These are phyloP conservation scores for Halteria grandinella DNA, from an alignment of 73 alveolate species.

Conservation along the genomic window DNA sequence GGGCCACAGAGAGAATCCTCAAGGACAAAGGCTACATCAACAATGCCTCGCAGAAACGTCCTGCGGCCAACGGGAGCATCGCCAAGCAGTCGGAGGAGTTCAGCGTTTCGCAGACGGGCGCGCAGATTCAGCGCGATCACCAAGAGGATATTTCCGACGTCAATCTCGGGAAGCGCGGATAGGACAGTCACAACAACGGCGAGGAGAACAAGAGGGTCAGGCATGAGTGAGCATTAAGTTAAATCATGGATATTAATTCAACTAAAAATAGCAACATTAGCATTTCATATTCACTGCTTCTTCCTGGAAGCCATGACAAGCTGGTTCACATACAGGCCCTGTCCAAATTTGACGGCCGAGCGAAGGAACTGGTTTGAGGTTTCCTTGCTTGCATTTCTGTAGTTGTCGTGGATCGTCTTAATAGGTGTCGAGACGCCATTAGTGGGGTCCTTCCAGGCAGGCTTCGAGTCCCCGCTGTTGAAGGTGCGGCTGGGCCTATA, in stretches of 20 bases:
- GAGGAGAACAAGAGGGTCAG: too few relatives aligned
- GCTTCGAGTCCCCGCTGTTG: constrained; percentile 22
- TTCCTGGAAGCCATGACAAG: not conserved
- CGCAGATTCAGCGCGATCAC: too few relatives aligned
- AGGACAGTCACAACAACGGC: not conserved
- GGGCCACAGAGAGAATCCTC: constrained; percentile 23
- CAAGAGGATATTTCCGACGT: not conserved
- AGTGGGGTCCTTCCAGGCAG: constrained; percentile 45
- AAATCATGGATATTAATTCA: not conserved
- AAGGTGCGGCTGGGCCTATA: too few relatives aligned
- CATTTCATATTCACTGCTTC: too few relatives aligned
- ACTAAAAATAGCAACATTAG: too few relatives aligned
- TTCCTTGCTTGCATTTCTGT: constrained; percentile 21
- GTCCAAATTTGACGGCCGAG: not conserved
- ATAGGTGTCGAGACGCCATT: constrained; percentile 1
- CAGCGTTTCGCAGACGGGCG: too few relatives aligned
- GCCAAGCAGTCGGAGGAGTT: too few relatives aligned
- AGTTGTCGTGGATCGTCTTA: constrained; percentile 8
- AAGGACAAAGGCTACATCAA: constrained; percentile 42
- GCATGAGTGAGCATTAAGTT: not conserved
- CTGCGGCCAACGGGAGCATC: too few relatives aligned
- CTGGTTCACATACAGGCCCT: not conserved
- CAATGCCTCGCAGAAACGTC: too few relatives aligned
- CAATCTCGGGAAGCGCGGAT: not conserved
- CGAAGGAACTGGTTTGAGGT: not conserved